A percentile compares a stretch with the other conserved stretches of the same genome.
Conservation (phyloP, 768 basidiomycete species). For the Amanita fuliginea region DNA sequence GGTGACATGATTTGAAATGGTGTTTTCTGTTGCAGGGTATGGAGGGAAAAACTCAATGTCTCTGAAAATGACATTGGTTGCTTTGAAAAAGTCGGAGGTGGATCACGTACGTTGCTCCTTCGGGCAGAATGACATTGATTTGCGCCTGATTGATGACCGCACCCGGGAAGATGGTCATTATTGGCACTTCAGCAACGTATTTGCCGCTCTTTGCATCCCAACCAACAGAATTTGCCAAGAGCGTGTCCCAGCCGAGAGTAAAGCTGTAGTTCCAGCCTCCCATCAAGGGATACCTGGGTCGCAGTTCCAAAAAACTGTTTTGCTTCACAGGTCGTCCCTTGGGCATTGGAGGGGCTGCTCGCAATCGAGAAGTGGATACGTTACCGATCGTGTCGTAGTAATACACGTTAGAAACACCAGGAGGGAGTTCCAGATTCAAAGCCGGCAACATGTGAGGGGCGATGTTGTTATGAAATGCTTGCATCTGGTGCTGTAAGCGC, state of each 20-base stretch:
- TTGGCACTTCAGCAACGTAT: constrained; percentile 73
- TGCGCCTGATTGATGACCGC: constrained; percentile 75
- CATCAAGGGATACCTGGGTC: constrained; percentile 84
- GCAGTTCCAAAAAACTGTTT: constrained; percentile 67
- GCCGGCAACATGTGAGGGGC: constrained; percentile 62
- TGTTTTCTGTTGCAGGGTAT: constrained; percentile 59
- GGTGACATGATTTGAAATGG: constrained; percentile 59
- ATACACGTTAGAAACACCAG: constrained; percentile 74
- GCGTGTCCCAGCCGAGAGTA: constrained; percentile 91
- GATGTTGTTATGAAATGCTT: constrained; percentile 57
- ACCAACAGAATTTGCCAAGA: constrained; percentile 58
- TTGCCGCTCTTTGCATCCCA: constrained; percentile 52
- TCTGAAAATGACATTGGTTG: constrained; percentile 26
- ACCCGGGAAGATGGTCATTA: constrained; percentile 73
- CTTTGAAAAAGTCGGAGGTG: not conserved
- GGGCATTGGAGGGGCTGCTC: constrained; percentile 52
- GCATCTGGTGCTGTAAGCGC: constrained; percentile 76
- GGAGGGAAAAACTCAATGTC: constrained; percentile 70
- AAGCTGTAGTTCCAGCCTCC: constrained; percentile 98
- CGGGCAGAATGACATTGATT: constrained; percentile 76
- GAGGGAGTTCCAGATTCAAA: constrained; percentile 70
- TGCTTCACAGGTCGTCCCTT: constrained; percentile 41
- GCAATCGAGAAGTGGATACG: constrained; percentile 87
- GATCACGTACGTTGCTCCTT: constrained; percentile 81
- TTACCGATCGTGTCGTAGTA: constrained; percentile 92